These are phyloP conservation scores for Colletotrichum zoysiae DNA, from an alignment of 2,329 filamentous ascomycete genomes.

Conservation along the genomic window DNA sequence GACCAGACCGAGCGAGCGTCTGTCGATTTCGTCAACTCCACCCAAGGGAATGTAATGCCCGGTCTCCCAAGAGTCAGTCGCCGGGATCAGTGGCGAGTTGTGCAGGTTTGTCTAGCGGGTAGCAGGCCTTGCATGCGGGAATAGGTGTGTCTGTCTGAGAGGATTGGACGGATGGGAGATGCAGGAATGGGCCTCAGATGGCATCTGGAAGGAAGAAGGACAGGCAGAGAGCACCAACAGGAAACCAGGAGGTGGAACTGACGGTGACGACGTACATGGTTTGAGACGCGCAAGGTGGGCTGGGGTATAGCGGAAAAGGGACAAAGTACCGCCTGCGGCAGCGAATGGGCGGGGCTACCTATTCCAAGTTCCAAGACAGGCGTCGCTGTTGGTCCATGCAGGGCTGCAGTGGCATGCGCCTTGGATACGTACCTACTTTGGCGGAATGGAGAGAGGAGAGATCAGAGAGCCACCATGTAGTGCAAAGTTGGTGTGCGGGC, in stretches of 20 bases:
- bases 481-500: constrained; percentile 9
- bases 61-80: constrained; percentile 31
- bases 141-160: constrained; percentile 29
- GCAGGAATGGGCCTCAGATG: constrained; percentile 37
- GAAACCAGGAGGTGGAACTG: constrained; percentile 42
- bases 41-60: constrained; percentile 36
- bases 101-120: constrained; percentile 25
- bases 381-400: constrained; percentile 39
- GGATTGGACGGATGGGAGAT: constrained; percentile 19
- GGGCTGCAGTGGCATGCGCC: constrained; percentile 40
- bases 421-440: constrained; percentile 17
- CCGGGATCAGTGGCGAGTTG: constrained; percentile 37
- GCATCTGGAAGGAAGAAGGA: constrained; percentile 33
- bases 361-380: constrained; percentile 40
- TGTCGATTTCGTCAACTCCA: constrained; percentile 34
- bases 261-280: constrained; percentile 41
- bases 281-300: constrained; percentile 42
- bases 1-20: constrained; percentile 40
- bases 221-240: constrained; percentile 27
- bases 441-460: constrained; percentile 15
- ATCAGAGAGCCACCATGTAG: background rate
- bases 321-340: constrained; percentile 39
- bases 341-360: constrained; percentile 38
- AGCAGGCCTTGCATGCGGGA: constrained; percentile 26
- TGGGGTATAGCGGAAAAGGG: constrained; percentile 37